These are phyloP conservation scores for Entomortierella chlamydospora DNA, from an alignment of 192 early-diverging fungal species.

Conservation along the genomic window DNA sequence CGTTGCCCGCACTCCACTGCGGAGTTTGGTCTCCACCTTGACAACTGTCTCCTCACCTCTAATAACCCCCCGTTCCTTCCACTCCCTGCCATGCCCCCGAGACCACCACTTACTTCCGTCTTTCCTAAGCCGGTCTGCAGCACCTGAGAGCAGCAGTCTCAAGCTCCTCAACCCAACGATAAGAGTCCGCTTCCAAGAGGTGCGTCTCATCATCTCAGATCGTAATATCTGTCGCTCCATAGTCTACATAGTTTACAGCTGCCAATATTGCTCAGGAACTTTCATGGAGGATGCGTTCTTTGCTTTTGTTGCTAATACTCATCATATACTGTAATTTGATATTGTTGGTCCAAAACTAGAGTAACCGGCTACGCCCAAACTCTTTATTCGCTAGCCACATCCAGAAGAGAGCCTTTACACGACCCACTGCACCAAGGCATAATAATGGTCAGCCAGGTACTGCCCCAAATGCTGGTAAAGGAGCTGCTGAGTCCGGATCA, in stretches of 20 bases:
- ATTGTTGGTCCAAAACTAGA: not conserved
- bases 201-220: not conserved
- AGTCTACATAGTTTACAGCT: no score
- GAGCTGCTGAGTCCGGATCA: conserved; percentile 7
- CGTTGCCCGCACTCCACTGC: conserved; percentile 17
- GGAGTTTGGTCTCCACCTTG: conserved; percentile 18
- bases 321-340: no score
- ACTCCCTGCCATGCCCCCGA: not conserved
- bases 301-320: no score
- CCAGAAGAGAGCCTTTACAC: conserved; percentile 26
- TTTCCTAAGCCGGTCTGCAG: not conserved
- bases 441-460: conserved; percentile 2
- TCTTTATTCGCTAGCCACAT: not conserved
- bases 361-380: not conserved
- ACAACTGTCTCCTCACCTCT: not conserved
- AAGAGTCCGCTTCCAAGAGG: not conserved
- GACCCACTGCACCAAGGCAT: conserved; percentile 14
- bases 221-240: no score
- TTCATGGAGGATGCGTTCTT: no score
- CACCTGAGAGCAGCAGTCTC: not conserved
- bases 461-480: conserved; percentile 4
- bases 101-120: not conserved
- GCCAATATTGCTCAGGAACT: no score
- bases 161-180: not conserved
- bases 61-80: not conserved